Evolutionary conservation across 495 filamentous ascomycete genomes (phyloP), one percentile per base, ranked within the genome.

Genomic region (Daldinia bambusicola): DNA sequence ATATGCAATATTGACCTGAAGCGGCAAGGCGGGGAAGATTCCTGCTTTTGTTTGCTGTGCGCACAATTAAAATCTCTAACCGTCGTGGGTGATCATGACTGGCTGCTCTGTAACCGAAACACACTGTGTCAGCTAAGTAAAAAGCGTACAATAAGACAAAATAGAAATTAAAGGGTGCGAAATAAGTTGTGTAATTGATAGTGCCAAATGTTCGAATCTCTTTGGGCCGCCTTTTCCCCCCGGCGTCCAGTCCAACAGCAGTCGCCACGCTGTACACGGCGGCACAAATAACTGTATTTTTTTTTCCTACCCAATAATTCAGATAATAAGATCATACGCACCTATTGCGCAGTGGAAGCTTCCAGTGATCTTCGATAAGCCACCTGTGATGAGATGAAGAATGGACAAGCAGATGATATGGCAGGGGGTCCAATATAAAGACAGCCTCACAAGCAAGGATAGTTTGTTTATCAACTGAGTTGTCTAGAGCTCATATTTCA

Each of bases 231-330:
- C 34, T 22, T 62, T 32, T 30, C 53, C 31, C 38, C 38, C 50
- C 51, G 66, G 52, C 26, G 45, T 66, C 43, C 9, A 69, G 66
- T 66, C 61, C 32, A 51, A 63, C 51, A 14, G 40, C 32, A 48
- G 61, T 59, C 37, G 70, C 70, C 70, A 73, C 70, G 70, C 70
- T 66, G 66, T 73, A 66, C 70, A 63, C 57, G 62, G 66, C 70
- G 66, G 63, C 63, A 73, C 70, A 66, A 60, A 59, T 57, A 45
- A 20, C n/a, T 58, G 30, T 43, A 6, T 2, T 3, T 30, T 30
- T 31, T 13, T 53, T 31, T 53, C 31, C 8, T 20, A 16, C 37
- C 53, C 32, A 56, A 56, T 56, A 13, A 4, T 20, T 6, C 16
- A 6, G 32, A 13, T 7, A 37, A 56, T 16, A 32, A 69, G 9